Evolutionary conservation across 208 protist genomes (phyloP).

Genomic region (Leishmania mexicana): DNA sequence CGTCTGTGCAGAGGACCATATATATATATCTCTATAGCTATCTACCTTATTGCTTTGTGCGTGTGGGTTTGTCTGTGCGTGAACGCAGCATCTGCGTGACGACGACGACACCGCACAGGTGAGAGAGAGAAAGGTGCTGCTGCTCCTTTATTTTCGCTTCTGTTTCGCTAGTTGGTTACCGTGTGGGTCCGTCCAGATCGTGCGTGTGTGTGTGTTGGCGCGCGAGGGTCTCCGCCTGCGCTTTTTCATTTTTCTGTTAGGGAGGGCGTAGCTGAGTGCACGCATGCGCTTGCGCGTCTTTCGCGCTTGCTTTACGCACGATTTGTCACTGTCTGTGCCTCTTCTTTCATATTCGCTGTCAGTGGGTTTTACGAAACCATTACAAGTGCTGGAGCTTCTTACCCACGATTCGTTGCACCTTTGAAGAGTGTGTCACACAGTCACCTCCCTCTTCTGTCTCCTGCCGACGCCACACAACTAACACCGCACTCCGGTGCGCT

Average conservation of each 20-base stretch:
- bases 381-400: not conserved
- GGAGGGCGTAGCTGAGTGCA: too few species aligned
- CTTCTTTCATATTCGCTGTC: too few species aligned
- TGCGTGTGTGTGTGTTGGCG: too few species aligned
- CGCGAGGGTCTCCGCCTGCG: too few species aligned
- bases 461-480: not conserved
- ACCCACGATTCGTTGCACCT: not conserved
- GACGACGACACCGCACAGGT: not conserved
- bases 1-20: not conserved
- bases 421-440: not conserved
- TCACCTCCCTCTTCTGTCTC: not conserved
- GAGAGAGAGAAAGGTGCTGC: not conserved
- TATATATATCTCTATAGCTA: not conserved
- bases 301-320: not conserved
- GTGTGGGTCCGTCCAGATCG: not conserved
- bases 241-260: too few species aligned
- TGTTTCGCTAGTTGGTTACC: not conserved
- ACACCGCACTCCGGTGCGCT: not conserved
- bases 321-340: not conserved
- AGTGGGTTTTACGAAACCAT: too few species aligned
- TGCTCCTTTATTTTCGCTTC: slow-evolving; percentile 12
- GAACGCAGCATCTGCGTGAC: not conserved
- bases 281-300: too few species aligned
- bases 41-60: not conserved
- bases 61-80: not conserved